These are phyloP conservation scores for Alternaria consortialis DNA, from an alignment of 2,329 filamentous ascomycete species.

Conservation along the genomic window DNA sequence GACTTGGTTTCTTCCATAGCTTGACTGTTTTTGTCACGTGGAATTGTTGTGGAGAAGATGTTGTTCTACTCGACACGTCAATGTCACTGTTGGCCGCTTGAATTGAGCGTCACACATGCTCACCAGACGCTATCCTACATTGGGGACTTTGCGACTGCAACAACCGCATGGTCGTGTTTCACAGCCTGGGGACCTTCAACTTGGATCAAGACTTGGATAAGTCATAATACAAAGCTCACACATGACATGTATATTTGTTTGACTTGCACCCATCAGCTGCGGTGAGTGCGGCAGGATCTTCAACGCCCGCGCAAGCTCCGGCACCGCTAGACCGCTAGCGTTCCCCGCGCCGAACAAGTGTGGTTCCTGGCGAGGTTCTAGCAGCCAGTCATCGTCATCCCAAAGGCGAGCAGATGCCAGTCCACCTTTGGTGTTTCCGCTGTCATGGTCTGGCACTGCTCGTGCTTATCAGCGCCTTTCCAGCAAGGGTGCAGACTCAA, in stretches of 20 bases:
- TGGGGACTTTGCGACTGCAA: slow-evolving; percentile 18
- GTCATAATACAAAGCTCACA: neutral
- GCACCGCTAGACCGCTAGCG: slow-evolving; percentile 28
- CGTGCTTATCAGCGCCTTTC: neutral
- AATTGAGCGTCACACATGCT: slow-evolving; percentile 12
- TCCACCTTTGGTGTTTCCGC: slow-evolving; percentile 7
- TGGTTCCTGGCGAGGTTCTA: slow-evolving; percentile 32
- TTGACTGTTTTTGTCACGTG: slow-evolving; percentile 5
- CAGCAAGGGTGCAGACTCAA: neutral
- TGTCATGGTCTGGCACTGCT: neutral
- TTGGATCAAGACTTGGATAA: slow-evolving; percentile 3
- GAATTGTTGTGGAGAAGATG: slow-evolving; percentile 8
- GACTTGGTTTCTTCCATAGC: slow-evolving; percentile 10
- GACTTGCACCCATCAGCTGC: slow-evolving; percentile 1
- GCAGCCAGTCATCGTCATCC: slow-evolving; percentile 27
- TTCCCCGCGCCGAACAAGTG: slow-evolving; percentile 35
- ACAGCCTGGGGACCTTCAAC: neutral
- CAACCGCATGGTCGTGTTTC: slow-evolving; percentile 9
- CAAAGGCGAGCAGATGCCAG: slow-evolving; percentile 11
- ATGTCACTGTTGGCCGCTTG: slow-evolving; percentile 7
- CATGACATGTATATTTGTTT: neutral
- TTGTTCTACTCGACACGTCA: neutral
- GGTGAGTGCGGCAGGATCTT: slow-evolving; percentile 23
- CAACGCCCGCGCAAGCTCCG: slow-evolving; percentile 22
- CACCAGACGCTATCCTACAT: slow-evolving; percentile 22